Percentiles rank a stretch among this genome's conserved stretches.
Conservation (phyloP, 2,329 filamentous ascomycete species). For the Fusarium begoniae region DNA sequence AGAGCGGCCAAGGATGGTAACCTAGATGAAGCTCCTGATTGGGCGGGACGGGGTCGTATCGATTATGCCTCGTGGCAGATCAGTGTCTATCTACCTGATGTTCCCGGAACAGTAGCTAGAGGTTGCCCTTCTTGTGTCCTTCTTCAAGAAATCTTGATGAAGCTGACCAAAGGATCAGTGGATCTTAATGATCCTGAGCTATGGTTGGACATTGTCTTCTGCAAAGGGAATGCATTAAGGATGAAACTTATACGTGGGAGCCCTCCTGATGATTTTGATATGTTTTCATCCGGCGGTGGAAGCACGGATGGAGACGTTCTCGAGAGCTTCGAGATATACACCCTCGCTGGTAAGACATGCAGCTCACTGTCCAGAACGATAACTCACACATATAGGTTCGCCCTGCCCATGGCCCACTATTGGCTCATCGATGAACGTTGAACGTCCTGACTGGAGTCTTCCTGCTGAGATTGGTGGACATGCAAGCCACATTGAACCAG, state of each 20-base stretch:
- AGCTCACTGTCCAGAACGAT: accelerated
- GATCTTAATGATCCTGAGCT: constrained; percentile 9
- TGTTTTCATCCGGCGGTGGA: constrained; percentile 8
- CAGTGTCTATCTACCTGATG: constrained; percentile 10
- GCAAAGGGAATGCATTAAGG: constrained; percentile 27
- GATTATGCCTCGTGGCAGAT: constrained; percentile 32
- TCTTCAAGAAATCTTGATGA: constrained; percentile 5
- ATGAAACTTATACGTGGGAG: constrained; percentile 1
- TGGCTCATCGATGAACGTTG: constrained; percentile 17
- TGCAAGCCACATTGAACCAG: constrained; percentile 20
- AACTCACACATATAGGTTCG: not conserved
- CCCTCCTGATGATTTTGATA: constrained; percentile 20
- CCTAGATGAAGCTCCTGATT: constrained; percentile 4
- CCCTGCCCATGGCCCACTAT: constrained; percentile 34
- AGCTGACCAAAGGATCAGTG: constrained; percentile 1
- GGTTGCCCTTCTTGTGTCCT: constrained; percentile 29
- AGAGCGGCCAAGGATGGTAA: constrained; percentile 6
- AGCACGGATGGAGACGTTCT: not conserved
- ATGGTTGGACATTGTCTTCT: constrained; percentile 23
- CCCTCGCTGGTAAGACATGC: constrained; percentile 16
- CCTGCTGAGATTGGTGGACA: constrained; percentile 9
- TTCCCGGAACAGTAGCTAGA: not conserved
- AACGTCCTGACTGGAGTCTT: constrained; percentile 11
- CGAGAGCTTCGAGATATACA: constrained; percentile 31
- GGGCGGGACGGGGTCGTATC: constrained; percentile 14